Evolutionary conservation across 2,329 filamentous ascomycete species (phyloP), one percentile per base, ranked within the genome.

Genomic region (Xylariomycetidae sp.): DNA sequence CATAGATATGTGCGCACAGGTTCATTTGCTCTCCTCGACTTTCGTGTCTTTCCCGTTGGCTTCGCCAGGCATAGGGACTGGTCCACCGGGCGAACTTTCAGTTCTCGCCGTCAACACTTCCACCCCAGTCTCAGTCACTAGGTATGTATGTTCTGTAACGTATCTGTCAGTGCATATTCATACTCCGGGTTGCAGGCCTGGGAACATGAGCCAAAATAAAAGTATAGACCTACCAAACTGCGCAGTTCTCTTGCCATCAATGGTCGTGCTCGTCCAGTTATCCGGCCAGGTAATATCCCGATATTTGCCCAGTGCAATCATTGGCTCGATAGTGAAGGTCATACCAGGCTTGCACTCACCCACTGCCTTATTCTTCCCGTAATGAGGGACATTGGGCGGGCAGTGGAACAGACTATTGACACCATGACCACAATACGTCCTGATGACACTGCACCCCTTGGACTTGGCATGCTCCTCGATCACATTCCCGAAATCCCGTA

Each of bases 251-350:
- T 84, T 85, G 31, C 92, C 92, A 58, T 98, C 92, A 36, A 82
- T 77, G 0, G 92, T 98, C 5, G 87, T 86, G 62, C 88, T 95
- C 1, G 92, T 98, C 92, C 92, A 98, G 67, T 97, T 88, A 59
- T 98, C 92, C 1, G 92, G 92, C 92, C 92, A 98, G 1, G 88
- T 97, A 59, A 92, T 84, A 56, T 98, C 92, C 43, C 80, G 80
- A 62, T 95, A 86, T 41, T 86, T 89, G 38, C 92, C 92, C 35
- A 96, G 62, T 25, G 88, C 88, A 57, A 98, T 89, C 92, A 98
- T 98, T 12, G 92, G 92, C 66, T 98, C 92, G 41, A 98, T 98
- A 1, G 92, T 98, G 54, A 98, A 98, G 45, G 88, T 95, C 88
- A 97, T 96, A 34, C 92, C 92, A 1, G 87, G 82, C 67, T 96